phyloP scores from a whole-genome alignment of 2,329 filamentous ascomycete species.

The Aureobasidium sp. region DNA sequence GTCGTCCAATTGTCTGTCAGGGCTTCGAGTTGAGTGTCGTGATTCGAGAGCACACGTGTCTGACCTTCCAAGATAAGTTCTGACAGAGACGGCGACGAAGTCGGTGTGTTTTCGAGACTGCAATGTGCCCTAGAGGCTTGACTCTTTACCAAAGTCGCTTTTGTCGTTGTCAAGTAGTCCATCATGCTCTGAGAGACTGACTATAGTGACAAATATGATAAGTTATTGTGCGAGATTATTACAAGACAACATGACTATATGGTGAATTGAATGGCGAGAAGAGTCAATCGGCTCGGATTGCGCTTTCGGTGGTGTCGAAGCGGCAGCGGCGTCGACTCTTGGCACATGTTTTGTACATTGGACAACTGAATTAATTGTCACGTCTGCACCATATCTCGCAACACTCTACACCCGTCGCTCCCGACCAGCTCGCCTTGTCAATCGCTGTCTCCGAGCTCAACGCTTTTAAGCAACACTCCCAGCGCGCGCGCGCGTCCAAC shows the following conservation, averaged over 20 bases:
- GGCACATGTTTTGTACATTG: slow-evolving; percentile 2
- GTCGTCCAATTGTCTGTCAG: background rate
- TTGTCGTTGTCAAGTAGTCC: no score
- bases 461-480: background rate
- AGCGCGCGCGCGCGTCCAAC: background rate
- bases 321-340: background rate
- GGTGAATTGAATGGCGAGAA: background rate
- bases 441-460: no score
- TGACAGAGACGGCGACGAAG: background rate
- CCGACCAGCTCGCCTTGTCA: background rate
- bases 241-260: slow-evolving; percentile 1
- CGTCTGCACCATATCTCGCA: background rate
- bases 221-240: no score
- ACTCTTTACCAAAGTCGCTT: no score
- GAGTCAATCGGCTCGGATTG: background rate
- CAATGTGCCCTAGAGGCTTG: no score
- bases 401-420: background rate
- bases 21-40: background rate
- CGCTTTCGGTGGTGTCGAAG: slow-evolving; percentile 12
- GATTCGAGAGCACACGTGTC: background rate
- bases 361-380: background rate
- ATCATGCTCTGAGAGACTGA: no score
- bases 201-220: no score
- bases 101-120: background rate
- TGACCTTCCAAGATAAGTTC: background rate